Percentiles rank a stretch among this genome's conserved stretches.
phyloP scores from a whole-genome alignment of 352 stramenopile genomes.

The Phytophthora hybrid region DNA sequence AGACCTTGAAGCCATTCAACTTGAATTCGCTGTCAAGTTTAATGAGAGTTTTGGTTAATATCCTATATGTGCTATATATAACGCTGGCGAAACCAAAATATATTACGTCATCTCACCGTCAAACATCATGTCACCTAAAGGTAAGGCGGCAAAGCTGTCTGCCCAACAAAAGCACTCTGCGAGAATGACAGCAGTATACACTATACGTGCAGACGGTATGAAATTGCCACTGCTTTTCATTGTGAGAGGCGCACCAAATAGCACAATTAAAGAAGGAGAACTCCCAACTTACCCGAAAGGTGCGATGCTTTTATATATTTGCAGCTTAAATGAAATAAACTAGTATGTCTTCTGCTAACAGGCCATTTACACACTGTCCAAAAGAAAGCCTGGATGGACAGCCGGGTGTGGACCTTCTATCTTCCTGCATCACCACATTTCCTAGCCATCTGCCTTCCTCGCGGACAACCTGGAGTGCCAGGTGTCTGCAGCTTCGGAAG shows the following conservation, averaged over 20 bases:
- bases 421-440: background rate
- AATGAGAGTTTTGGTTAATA: too few relatives aligned
- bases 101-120: background rate
- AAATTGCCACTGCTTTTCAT: constrained; percentile 25
- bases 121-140: constrained; percentile 10
- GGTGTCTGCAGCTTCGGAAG: background rate
- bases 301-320: background rate
- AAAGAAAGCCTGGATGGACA: background rate
- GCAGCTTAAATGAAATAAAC: background rate
- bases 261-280: constrained; percentile 20
- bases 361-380: background rate
- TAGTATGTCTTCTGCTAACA: background rate
- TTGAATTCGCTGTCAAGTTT: too few relatives aligned
- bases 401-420: background rate
- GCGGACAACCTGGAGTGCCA: background rate
- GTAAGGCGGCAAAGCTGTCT: constrained; percentile 10
- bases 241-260: constrained; percentile 5
- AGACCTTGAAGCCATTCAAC: too few relatives aligned
- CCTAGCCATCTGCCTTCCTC: background rate
- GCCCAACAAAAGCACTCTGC: constrained; percentile 27
- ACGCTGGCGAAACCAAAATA: background rate
- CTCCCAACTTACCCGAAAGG: constrained; percentile 7
- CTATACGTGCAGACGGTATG: background rate
- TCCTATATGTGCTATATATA: background rate
- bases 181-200: background rate